phyloP scores from a whole-genome alignment of 2,329 filamentous ascomycete species.

The Colletotrichum godetiae region DNA sequence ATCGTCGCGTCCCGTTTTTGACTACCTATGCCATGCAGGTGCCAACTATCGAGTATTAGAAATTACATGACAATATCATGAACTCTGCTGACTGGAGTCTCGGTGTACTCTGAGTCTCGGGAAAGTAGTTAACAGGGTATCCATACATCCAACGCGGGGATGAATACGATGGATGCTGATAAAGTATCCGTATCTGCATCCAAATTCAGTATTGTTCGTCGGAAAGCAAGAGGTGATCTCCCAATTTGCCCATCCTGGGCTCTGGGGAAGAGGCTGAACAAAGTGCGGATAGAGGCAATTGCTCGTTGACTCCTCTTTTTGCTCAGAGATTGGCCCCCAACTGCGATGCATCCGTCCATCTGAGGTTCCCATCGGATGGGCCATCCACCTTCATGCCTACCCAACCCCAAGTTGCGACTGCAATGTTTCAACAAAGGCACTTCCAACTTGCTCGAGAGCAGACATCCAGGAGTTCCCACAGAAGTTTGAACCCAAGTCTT shows the following conservation, averaged over 20 bases:
- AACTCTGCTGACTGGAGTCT: background rate
- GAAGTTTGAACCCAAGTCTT: background rate
- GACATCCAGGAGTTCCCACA: background rate
- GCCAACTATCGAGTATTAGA: background rate
- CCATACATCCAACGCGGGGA: background rate
- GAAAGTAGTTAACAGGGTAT: background rate
- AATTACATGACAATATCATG: constrained; percentile 1
- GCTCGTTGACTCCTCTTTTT: background rate
- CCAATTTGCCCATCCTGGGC: background rate
- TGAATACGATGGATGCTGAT: background rate
- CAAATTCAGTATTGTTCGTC: background rate
- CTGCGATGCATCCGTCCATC: background rate
- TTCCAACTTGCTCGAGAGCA: background rate
- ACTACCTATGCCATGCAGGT: constrained; percentile 12
- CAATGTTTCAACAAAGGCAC: background rate
- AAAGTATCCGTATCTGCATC: no score
- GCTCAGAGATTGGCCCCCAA: background rate
- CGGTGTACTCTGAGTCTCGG: background rate
- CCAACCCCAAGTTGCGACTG: background rate
- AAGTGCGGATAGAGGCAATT: background rate
- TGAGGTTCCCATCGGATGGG: background rate
- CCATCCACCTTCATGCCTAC: background rate
- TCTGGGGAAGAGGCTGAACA: background rate
- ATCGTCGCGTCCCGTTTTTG: background rate
- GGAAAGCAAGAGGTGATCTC: background rate